Base-by-base conservation (phyloP, 306 rosid genomes). In the Aeschynomene evenia region DNA sequence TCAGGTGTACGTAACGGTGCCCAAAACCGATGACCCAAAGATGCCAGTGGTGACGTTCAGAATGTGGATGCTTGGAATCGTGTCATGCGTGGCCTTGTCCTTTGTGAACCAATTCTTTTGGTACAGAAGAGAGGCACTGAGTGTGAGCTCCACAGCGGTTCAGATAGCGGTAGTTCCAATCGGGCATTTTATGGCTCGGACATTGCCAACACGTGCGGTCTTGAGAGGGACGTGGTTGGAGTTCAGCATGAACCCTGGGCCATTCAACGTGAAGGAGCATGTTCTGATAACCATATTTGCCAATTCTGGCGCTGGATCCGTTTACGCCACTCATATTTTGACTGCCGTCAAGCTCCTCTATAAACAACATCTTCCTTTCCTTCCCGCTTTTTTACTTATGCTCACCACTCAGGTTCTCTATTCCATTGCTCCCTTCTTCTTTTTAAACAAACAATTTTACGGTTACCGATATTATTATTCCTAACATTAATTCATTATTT, bases 121-220 rank as follows among this genome's bases (percentile, higher is more conserved):
- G 96, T 92, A 92, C 68, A 82, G 98, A 57, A 78, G 81, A 7
- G 80, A 88, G 77, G 96, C 98, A 13, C 56, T 92, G 81, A 24
- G 16, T 5, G 62, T 89, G 15, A 28, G 83, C 13, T 80, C 98
- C 0, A 82, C 88, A 36, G 79, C 92, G 46, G 96, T 89, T 3
- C 98, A 89, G 79, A 92, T 92, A 75, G 98, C 96, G 37, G 96
- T 92, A 15, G 95, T 92, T 59, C 98, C 98, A 1, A 37, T 92
- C 1, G 98, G 96, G 7, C 96, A 86, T 50, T 76, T 89, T 29
- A 83, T 89, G 96, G 98, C 96, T 1, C 78, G 68, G 75, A 55
- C 78, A 0, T 71, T 92, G 62, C 96, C 96, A 0, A 81, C 66
- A 0, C 76, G 80, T 4, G 54, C 63, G 9, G 78, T 90, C 56